phyloP scores from a whole-genome alignment of 345 rosid genomes.

The Triadica sebifera region DNA sequence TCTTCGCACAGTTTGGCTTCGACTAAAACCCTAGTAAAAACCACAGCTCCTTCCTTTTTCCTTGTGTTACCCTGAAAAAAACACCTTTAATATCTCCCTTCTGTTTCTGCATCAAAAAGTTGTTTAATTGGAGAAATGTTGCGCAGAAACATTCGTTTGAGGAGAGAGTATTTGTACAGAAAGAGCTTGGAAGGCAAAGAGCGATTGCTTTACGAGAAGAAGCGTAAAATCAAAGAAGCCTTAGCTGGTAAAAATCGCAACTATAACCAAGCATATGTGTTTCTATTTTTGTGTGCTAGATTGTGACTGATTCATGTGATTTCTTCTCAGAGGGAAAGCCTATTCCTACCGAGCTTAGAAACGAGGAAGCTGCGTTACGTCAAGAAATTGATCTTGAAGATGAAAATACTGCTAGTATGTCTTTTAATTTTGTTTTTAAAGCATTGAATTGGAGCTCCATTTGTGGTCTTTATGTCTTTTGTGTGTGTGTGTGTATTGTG shows the following conservation, averaged over 20 bases:
- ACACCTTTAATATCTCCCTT: no score
- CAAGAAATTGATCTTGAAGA: constrained; percentile 87
- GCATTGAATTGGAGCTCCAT: not conserved
- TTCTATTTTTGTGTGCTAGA: no score
- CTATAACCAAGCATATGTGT: no score
- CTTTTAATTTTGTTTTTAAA: not conserved
- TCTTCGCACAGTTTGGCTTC: no score
- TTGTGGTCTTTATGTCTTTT: not conserved
- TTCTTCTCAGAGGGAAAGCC: constrained; percentile 71
- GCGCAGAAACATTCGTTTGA: constrained; percentile 67
- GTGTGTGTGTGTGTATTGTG: no score
- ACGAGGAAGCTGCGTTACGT: constrained; percentile 78
- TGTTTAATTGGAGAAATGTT: no score
- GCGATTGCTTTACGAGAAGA: constrained; percentile 28
- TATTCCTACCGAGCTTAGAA: constrained; percentile 86
- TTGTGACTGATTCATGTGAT: not conserved
- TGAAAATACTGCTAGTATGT: constrained; percentile 58
- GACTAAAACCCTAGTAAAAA: no score
- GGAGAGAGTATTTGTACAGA: constrained; percentile 59
- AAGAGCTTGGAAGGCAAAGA: constrained; percentile 63
- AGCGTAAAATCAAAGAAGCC: constrained; percentile 36
- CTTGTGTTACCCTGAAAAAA: no score
- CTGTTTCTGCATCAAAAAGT: no score
- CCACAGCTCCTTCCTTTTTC: no score
- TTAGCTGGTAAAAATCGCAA: constrained; percentile 44